Base-by-base conservation (phyloP, 352 stramenopile species). In the Saprolegnia diclina region DNA sequence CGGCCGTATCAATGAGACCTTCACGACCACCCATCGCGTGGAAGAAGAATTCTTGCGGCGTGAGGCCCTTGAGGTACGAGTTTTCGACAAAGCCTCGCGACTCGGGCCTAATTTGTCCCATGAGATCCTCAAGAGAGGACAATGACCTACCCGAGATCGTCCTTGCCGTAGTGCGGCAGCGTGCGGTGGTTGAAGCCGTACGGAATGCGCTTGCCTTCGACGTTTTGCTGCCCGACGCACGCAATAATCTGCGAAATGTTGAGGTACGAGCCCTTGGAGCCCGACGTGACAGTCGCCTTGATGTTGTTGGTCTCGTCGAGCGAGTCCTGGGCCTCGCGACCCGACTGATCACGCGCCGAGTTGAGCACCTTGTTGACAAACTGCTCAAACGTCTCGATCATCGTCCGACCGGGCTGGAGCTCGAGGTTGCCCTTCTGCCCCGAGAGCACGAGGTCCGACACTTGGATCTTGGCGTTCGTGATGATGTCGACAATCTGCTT, bases 201-300 rank as follows among this genome's bases (percentile, higher is more conserved):
- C 37, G 97, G 90, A 46, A 99, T 98, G 72, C 98, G 96, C 77
- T 97, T 98, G 68, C 97, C 97, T 56, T 95, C 95, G 14, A 99
- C 97, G 38, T 91, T 97, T 77, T 99, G 97, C 82, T 99, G 97
- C 5, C 97, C 97, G 29, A 99, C 93, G 82, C 97, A 99, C 26
- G 97, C 96, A 71, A 99, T 98, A 97, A 99, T 99, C 79, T 99
- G 98, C n/a, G 95, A 99, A 73, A 99, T 99, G 76, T 99, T 99
- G 1, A 99, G 76, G 5, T 94, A 87, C 77, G 91, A 98, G 62
- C 97, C 98, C 85, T 99, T 99, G 4, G 96, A 98, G 45, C 98
- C 98, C 81, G 95, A 99, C 66, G 98, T 90, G 26, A 97, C 97
- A 97, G 99, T 99, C 68, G 99, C 99, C 74, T 84, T 83, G 40